Percentiles rank a stretch among this genome's conserved stretches.
Evolutionary conservation across 768 basidiomycete species (phyloP).

Genomic region (Trametopsis cervina): DNA sequence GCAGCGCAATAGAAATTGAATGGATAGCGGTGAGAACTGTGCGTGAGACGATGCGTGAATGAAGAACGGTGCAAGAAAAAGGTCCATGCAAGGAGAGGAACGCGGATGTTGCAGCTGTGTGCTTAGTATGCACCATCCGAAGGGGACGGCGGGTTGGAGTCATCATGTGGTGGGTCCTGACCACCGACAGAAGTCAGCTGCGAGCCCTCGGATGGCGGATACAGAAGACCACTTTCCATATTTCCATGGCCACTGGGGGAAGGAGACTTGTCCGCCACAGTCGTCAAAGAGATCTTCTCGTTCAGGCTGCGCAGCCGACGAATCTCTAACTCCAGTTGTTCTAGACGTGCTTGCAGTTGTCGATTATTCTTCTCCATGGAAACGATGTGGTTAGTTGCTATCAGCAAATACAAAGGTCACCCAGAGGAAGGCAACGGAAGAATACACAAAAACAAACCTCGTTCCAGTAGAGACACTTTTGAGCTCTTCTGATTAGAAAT

Average conservation of each 20-base stretch:
- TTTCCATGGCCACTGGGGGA: slow-evolving; percentile 43
- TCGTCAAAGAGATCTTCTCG: slow-evolving; percentile 75
- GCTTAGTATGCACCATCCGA: slow-evolving; percentile 28
- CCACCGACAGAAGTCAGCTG: slow-evolving; percentile 51
- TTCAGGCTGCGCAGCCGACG: slow-evolving; percentile 65
- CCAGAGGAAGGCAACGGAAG: too few species aligned
- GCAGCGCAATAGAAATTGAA: neutral
- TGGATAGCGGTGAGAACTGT: neutral
- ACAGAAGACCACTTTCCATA: slow-evolving; percentile 46
- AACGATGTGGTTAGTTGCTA: slow-evolving; percentile 77
- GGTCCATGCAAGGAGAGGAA: slow-evolving; percentile 11
- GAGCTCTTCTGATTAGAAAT: slow-evolving; percentile 87
- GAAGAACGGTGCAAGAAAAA: slow-evolving; percentile 8
- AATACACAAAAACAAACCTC: slow-evolving; percentile 49
- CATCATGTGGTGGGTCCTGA: slow-evolving; percentile 57
- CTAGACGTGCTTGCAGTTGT: slow-evolving; percentile 62
- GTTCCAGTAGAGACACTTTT: slow-evolving; percentile 82
- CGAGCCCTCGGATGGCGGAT: slow-evolving; percentile 54
- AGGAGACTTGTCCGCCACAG: slow-evolving; percentile 45
- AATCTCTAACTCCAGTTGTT: slow-evolving; percentile 61
- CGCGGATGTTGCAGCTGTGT: neutral
- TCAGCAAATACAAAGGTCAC: slow-evolving; percentile 7
- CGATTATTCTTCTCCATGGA: slow-evolving; percentile 67
- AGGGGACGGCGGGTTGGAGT: slow-evolving; percentile 37
- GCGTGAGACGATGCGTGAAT: slow-evolving; percentile 5